Evolutionary conservation across 2,329 filamentous ascomycete genomes (phyloP).

Genomic region (Colletotrichum viniferum): DNA sequence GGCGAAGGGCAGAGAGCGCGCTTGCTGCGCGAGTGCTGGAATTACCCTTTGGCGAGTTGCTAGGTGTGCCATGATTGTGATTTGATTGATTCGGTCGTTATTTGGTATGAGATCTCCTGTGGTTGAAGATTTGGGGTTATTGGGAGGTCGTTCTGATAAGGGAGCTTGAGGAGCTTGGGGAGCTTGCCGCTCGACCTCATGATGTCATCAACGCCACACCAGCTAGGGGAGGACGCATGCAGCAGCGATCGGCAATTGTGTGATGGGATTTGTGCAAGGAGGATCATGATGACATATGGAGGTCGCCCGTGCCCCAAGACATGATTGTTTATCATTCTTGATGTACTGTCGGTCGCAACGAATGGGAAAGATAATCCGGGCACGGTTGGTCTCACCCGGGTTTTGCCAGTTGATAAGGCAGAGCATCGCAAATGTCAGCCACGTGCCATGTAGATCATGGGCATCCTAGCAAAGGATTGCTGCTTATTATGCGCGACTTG

Average conservation of each 20-base stretch:
- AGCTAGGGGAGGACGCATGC: background rate
- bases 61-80: background rate
- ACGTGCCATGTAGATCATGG: background rate
- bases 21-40: background rate
- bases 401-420: background rate
- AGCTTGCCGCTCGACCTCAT: background rate
- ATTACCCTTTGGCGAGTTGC: background rate
- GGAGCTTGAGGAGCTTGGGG: background rate
- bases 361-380: background rate
- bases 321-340: background rate
- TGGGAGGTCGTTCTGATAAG: background rate
- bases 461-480: background rate
- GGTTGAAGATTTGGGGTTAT: background rate
- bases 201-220: constrained; percentile 9
- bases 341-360: background rate
- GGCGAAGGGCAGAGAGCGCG: background rate
- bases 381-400: background rate
- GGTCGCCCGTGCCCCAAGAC: background rate
- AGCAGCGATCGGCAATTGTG: constrained; percentile 14
- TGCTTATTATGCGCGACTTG: background rate
- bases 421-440: background rate
- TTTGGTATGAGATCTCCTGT: background rate
- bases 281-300: background rate
- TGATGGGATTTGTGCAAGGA: background rate
- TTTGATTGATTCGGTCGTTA: background rate